Conservation (phyloP, 2,329 filamentous ascomycete species). For the Monosporascus sp. region DNA sequence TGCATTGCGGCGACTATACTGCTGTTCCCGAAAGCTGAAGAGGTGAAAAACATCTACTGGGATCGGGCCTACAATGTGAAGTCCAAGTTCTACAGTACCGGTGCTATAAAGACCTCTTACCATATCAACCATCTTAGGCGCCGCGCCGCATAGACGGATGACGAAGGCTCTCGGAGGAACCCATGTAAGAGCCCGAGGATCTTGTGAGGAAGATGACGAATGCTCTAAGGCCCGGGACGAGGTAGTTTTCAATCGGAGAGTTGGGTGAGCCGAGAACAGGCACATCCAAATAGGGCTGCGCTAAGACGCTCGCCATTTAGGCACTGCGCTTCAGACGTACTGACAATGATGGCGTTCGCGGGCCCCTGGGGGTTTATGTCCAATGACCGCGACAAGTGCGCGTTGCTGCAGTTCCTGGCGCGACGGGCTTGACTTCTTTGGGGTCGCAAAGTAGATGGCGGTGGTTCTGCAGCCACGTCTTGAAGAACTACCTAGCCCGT, state of each 20-base stretch:
- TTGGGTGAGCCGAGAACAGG: conserved; percentile 15
- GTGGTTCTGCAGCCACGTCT: conserved; percentile 25
- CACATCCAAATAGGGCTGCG: neutral
- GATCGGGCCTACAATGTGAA: conserved; percentile 31
- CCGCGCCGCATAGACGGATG: conserved; percentile 26
- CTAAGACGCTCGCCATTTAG: conserved; percentile 1
- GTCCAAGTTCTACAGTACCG: conserved; percentile 26
- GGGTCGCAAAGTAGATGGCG: conserved; percentile 28
- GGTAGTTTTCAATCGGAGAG: conserved; percentile 30
- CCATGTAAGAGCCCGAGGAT: conserved; percentile 2
- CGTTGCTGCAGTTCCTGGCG: conserved; percentile 30
- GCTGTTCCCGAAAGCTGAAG: conserved; percentile 28
- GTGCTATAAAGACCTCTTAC: conserved; percentile 30
- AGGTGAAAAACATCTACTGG: conserved; percentile 35
- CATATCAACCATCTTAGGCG: conserved; percentile 24
- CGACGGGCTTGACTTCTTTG: conserved; percentile 30
- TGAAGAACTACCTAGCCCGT: conserved; percentile 13
- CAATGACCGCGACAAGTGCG: conserved; percentile 32
- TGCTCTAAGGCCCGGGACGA: conserved; percentile 14
- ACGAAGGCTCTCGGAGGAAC: conserved; percentile 29
- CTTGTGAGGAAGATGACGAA: conserved; percentile 7
- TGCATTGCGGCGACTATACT: conserved; percentile 32
- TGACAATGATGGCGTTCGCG: conserved; percentile 33
- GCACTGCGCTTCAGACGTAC: conserved; percentile 35
- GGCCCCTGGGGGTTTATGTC: conserved; percentile 32